A percentile compares a stretch with the other conserved stretches of the same genome.
Conservation (phyloP, 768 basidiomycete species). For the Naganishia randhawae region DNA sequence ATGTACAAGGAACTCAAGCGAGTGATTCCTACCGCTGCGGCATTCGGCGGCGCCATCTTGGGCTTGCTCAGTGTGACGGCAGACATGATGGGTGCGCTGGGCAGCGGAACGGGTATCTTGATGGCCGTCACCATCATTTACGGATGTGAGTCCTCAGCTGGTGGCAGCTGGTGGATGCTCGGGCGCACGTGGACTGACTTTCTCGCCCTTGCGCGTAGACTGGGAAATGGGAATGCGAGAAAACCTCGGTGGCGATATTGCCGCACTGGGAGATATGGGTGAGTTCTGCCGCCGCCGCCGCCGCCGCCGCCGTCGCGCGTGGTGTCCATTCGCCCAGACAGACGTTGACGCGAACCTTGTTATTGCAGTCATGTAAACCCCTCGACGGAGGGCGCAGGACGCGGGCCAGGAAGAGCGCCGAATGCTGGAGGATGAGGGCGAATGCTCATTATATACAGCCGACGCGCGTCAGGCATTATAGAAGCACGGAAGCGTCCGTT, state of each 20-base stretch:
- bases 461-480: not conserved
- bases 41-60: constrained; percentile 94
- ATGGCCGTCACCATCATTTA: constrained; percentile 99
- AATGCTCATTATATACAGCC: no score
- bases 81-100: constrained; percentile 92
- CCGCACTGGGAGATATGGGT: constrained; percentile 67
- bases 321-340: not conserved
- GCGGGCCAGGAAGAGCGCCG: no score
- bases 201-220: no score
- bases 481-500: not conserved
- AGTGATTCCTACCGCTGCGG: constrained; percentile 94
- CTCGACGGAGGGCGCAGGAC: no score
- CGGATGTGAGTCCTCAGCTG: constrained; percentile 60
- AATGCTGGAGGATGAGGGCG: no score
- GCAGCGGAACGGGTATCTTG: constrained; percentile 76
- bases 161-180: no score
- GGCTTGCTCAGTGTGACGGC: constrained; percentile 85
- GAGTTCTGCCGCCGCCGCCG: no score
- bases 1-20: constrained; percentile 99
- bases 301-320: no score
- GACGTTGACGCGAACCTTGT: not conserved
- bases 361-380: not conserved
- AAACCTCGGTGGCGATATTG: constrained; percentile 76
- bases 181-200: no score
- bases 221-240: constrained; percentile 94